Conservation (phyloP, 2,329 filamentous ascomycete genomes). For the Exophiala sp. region DNA sequence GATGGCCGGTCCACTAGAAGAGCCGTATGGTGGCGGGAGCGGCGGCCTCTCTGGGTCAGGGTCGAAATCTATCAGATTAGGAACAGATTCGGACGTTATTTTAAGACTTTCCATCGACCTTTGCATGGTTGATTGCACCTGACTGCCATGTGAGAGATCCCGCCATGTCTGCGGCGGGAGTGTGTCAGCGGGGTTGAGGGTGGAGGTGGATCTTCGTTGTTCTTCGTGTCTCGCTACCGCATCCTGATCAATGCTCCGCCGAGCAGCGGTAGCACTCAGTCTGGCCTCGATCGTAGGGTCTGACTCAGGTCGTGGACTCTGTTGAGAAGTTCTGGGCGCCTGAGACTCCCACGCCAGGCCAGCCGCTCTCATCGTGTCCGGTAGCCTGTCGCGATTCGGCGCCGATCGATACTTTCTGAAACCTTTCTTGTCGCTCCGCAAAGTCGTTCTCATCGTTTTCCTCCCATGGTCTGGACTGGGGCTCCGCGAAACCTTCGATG, state of each 20-base stretch:
- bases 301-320: conserved; percentile 16
- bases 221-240: conserved; percentile 19
- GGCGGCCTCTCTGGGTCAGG: conserved; percentile 21
- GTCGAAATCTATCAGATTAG: conserved; percentile 21
- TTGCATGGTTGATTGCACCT: conserved; percentile 10
- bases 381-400: conserved; percentile 45
- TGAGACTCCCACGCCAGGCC: conserved; percentile 56
- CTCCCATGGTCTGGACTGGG: conserved; percentile 57
- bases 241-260: conserved; percentile 28
- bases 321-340: conserved; percentile 26
- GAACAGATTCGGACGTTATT: conserved; percentile 13
- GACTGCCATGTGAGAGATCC: conserved; percentile 9
- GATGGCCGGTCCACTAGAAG: conserved; percentile 1
- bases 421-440: conserved; percentile 48
- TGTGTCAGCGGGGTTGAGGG: conserved; percentile 12
- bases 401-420: conserved; percentile 45
- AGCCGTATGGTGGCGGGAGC: conserved; percentile 16
- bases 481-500: conserved; percentile 51
- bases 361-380: conserved; percentile 60
- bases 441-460: conserved; percentile 57
- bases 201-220: conserved; percentile 21
- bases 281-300: conserved; percentile 29
- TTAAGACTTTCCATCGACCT: conserved; percentile 22
- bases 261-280: conserved; percentile 27
- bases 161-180: conserved; percentile 8